Percentiles rank a stretch among this genome's conserved stretches.
Conservation (phyloP, 805 yeast genomes). For the Komagataella ulmi region DNA sequence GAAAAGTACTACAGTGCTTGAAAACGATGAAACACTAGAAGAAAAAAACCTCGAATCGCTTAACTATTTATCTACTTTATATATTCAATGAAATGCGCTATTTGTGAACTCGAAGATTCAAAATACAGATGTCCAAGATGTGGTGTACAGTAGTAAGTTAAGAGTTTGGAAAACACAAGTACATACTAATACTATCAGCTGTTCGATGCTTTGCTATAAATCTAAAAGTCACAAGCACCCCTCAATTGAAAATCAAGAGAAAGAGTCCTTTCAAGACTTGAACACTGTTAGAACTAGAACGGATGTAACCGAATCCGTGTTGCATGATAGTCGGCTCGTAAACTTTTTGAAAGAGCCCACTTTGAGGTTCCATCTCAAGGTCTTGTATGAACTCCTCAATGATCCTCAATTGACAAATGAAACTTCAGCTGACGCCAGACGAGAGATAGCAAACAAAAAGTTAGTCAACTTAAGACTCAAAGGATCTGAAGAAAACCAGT, state of each 20-base stretch:
- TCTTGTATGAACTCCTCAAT: conserved; percentile 31
- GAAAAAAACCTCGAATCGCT: neutral
- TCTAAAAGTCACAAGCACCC: conserved; percentile 22
- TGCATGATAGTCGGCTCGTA: conserved; percentile 28
- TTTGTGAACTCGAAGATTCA: neutral
- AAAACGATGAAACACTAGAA: neutral
- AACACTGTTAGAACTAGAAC: conserved; percentile 8
- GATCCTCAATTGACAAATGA: conserved; percentile 37
- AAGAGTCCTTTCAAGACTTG: neutral
- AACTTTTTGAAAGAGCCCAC: conserved; percentile 36
- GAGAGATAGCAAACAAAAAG: conserved; percentile 47
- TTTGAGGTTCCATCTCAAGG: conserved; percentile 39
- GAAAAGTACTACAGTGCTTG: neutral
- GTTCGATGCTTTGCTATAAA: conserved; percentile 54
- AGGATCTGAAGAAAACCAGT: conserved; percentile 53
- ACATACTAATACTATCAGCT: conserved; percentile 16
- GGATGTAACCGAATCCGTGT: conserved; percentile 13
- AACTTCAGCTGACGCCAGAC: conserved; percentile 35
- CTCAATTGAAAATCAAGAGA: conserved; percentile 2
- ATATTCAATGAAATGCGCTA: neutral
- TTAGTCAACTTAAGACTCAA: conserved; percentile 45
- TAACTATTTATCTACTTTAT: neutral
- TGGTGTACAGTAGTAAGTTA: conserved; percentile 22
- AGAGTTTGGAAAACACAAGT: neutral
- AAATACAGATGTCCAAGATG: conserved; percentile 39